Percentiles rank a stretch among this genome's conserved stretches.
Evolutionary conservation across 2,329 filamentous ascomycete genomes (phyloP).

Genomic region (Geoglossum cookeanum): DNA sequence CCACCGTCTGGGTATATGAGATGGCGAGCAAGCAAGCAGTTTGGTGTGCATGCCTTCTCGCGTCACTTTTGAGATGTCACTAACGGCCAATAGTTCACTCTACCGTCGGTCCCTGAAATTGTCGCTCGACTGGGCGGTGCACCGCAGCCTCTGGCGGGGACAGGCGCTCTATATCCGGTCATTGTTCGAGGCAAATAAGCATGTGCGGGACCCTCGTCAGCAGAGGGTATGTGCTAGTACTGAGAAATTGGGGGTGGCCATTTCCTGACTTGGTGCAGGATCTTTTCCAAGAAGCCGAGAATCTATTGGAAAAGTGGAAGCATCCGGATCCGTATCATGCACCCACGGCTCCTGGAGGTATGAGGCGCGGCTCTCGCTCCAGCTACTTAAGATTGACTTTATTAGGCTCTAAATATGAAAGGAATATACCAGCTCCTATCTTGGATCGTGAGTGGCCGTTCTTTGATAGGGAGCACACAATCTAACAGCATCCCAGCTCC

Average conservation of each 20-base stretch:
- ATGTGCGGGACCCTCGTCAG: slow-evolving; percentile 66
- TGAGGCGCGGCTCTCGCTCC: slow-evolving; percentile 13
- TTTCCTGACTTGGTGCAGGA: slow-evolving; percentile 31
- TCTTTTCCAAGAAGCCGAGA: slow-evolving; percentile 73
- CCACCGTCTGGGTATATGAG: background rate
- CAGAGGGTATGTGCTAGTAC: slow-evolving; percentile 44
- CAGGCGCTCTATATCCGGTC: slow-evolving; percentile 92
- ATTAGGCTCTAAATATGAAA: slow-evolving; percentile 82
- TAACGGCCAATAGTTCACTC: slow-evolving; percentile 32
- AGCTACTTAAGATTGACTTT: slow-evolving; percentile 1
- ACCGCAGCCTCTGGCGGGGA: slow-evolving; percentile 82
- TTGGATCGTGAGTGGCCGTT: slow-evolving; percentile 52
- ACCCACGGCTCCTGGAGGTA: slow-evolving; percentile 87
- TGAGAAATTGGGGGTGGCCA: background rate
- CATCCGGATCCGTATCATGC: slow-evolving; percentile 85
- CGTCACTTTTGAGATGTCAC: slow-evolving; percentile 9
- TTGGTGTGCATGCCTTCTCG: slow-evolving; percentile 12
- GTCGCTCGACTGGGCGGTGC: slow-evolving; percentile 85
- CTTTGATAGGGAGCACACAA: background rate
- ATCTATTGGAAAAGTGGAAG: slow-evolving; percentile 81
- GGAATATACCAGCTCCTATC: slow-evolving; percentile 67
- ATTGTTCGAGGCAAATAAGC: slow-evolving; percentile 82
- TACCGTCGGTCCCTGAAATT: slow-evolving; percentile 90
- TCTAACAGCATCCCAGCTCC: slow-evolving; percentile 12
- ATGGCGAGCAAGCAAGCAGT: slow-evolving; percentile 20